phyloP scores from a whole-genome alignment of 2,329 filamentous ascomycete species.

The Penicillium sp. region DNA sequence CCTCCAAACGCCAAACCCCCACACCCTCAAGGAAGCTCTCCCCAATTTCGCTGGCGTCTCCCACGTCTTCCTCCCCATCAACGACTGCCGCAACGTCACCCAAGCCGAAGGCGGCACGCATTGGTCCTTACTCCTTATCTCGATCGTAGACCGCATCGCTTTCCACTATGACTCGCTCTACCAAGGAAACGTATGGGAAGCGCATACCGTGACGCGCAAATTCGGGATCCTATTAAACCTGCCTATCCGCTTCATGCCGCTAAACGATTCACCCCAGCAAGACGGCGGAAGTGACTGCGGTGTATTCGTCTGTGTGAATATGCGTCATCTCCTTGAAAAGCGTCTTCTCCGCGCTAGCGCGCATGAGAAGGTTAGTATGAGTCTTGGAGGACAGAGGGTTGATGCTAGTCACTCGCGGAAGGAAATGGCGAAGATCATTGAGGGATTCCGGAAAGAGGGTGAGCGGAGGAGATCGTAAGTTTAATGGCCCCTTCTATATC shows the following conservation, averaged over 20 bases:
- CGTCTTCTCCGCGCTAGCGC: slow-evolving; percentile 78
- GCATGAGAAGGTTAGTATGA: slow-evolving; percentile 90
- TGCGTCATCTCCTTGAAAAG: slow-evolving; percentile 90
- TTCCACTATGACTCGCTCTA: slow-evolving; percentile 95
- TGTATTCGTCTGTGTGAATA: slow-evolving; percentile 92
- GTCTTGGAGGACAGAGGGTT: slow-evolving; percentile 80
- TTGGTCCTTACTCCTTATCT: slow-evolving; percentile 92
- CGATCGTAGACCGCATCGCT: slow-evolving; percentile 82
- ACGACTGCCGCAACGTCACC: slow-evolving; percentile 77
- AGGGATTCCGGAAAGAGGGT: slow-evolving; percentile 82
- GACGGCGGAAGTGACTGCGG: slow-evolving; percentile 93
- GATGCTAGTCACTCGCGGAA: slow-evolving; percentile 80
- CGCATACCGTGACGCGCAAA: slow-evolving; percentile 69
- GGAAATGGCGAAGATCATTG: slow-evolving; percentile 89
- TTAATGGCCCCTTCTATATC: background rate
- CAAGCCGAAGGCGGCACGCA: slow-evolving; percentile 89
- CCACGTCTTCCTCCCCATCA: slow-evolving; percentile 94
- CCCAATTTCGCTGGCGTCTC: slow-evolving; percentile 80
- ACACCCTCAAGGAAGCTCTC: slow-evolving; percentile 67
- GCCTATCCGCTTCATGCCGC: slow-evolving; percentile 72
- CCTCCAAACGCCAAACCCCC: slow-evolving; percentile 69
- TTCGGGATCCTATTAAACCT: slow-evolving; percentile 70
- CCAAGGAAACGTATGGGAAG: slow-evolving; percentile 75
- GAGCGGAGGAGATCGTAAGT: slow-evolving; percentile 81
- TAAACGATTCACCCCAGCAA: slow-evolving; percentile 86